Evolutionary conservation across 495 filamentous ascomycete species (phyloP), one percentile per base, ranked within the genome.

Genomic region (Friedmanniomyces simplex): DNA sequence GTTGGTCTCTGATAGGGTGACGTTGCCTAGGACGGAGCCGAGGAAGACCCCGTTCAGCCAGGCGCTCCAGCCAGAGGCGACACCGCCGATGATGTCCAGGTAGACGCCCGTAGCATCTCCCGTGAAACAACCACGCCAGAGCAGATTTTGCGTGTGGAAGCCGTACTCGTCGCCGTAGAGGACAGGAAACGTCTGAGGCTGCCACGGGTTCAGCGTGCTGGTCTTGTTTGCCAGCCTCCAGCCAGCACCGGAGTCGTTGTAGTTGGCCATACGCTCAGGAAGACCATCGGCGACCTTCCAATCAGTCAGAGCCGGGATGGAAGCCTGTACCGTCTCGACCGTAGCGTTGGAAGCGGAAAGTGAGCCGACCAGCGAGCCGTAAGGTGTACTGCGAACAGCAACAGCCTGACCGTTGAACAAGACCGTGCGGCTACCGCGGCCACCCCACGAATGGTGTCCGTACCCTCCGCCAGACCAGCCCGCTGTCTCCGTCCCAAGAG

Each of bases 121-220:
- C 21, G 54, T 50, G 32, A 70, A 70, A 53, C 65, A 61, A 3
- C 64, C 68, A 14, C 68, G 66, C 56, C 63, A 70, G 22, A 70
- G 60, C 18, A 67, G 46, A 53, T 64, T 63, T 49, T 63, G 60
- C 41, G 62, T 63, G 41, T 70, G 65, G 54, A 70, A 67, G 22
- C 63, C 68, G 51, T 70, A 70, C 16, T 70, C 67, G 48, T 68
- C 66, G 4, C 59, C 64, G 47, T 68, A 70, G 6, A 70, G 54
- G 2, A 70, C 65, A 1, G 68, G 68, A 16, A 64, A 58, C 1
- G 64, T 70, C 32, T 58, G 51, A 1, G 68, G 68, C 50, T 66
- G 63, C 26, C 54, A 60, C 0, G 67, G 62, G 54, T 67, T 68
- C 1, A 59, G 55, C 2, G 68, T 68, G 26, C 55, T 61, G 22